Conservation (phyloP, 1,139 yeast genomes). For the Sugiyamaella sp. region DNA sequence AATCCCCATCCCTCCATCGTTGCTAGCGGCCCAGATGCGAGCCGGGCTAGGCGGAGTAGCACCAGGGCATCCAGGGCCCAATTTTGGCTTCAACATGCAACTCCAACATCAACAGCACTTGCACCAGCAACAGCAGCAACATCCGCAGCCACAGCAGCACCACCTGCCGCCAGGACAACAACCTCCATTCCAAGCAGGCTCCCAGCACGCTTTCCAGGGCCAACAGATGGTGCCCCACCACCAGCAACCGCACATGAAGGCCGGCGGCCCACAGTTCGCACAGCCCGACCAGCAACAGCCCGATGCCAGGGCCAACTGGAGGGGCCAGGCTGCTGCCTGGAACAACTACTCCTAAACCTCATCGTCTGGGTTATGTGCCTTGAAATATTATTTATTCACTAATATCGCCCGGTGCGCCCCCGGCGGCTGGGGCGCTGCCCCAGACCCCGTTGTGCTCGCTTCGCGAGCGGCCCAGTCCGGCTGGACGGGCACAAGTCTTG, state of each 20-base stretch:
- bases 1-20: conserved; percentile 6
- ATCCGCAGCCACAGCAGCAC: conserved; percentile 11
- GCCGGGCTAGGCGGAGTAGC: not conserved
- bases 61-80: too few relatives aligned
- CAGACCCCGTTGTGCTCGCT: conserved; percentile 1
- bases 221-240: not conserved
- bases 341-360: conserved; percentile 25
- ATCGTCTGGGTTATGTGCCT: not conserved
- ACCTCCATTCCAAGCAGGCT: conserved; percentile 6
- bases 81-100: not conserved
- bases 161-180: conserved; percentile 15
- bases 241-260: conserved; percentile 6
- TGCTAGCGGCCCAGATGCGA: conserved; percentile 5
- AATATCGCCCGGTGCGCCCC: not conserved
- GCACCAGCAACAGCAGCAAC: too few relatives aligned
- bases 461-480: conserved; percentile 1
- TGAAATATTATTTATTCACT: not conserved
- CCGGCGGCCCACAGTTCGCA: conserved; percentile 1
- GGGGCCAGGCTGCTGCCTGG: conserved; percentile 34
- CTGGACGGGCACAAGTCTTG: not conserved
- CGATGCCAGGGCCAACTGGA: conserved; percentile 24
- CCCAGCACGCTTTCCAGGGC: not conserved
- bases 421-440: conserved; percentile 2
- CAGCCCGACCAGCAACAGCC: conserved; percentile 1
- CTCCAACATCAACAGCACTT: conserved; percentile 14